phyloP scores from a whole-genome alignment of 140 eudicot species.

The Oenanthe javanica region DNA sequence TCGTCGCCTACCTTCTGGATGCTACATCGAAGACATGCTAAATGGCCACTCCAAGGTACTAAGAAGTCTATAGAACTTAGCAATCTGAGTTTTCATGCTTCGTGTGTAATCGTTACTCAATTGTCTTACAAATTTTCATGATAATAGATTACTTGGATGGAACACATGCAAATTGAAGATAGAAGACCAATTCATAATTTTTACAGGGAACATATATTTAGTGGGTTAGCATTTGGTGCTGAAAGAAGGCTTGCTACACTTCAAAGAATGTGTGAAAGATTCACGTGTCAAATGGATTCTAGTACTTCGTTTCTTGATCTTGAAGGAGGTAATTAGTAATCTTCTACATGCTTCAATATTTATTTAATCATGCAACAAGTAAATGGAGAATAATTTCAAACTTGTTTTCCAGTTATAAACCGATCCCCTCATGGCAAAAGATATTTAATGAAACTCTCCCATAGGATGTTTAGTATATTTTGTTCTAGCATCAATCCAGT shows the following conservation, averaged over 20 bases:
- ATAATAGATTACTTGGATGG: conserved; percentile 78
- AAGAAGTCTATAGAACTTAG: neutral
- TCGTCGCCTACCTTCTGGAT: conserved; percentile 79
- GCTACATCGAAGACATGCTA: conserved; percentile 79
- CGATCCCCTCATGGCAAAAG: conserved; percentile 59
- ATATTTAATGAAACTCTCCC: conserved; percentile 72
- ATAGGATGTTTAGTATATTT: conserved; percentile 57
- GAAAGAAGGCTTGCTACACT: conserved; percentile 74
- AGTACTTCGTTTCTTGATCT: conserved; percentile 38
- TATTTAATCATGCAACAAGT: neutral
- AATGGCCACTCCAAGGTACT: conserved; percentile 87
- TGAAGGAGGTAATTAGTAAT: conserved; percentile 50
- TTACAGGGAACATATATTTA: conserved; percentile 46
- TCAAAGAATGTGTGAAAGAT: conserved; percentile 70
- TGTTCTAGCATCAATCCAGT: conserved; percentile 59
- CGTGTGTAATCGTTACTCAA: neutral
- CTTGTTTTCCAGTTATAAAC: conserved; percentile 22
- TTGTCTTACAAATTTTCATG: neutral
- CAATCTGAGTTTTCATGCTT: too few relatives aligned
- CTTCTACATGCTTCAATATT: neutral
- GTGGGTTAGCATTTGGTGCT: conserved; percentile 83
- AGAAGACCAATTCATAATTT: conserved; percentile 39
- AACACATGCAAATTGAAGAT: conserved; percentile 73
- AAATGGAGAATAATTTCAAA: neutral
- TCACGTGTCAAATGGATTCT: conserved; percentile 36